Base-by-base conservation (phyloP, 441 rosid species). In the Gossypium gossypioides region DNA sequence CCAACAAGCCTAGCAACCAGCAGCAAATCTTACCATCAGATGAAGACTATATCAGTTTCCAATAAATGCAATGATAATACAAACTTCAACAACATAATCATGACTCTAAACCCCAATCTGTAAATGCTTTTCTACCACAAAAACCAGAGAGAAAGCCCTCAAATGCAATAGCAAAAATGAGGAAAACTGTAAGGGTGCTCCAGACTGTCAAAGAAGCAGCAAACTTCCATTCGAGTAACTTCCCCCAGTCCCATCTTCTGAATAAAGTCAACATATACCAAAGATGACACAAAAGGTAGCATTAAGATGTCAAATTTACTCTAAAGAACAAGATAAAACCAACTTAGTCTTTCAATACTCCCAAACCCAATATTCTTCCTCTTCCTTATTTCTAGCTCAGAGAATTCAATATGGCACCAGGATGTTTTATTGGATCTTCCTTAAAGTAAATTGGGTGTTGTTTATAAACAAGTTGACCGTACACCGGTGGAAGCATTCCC, bases 401-500 rank as follows among this genome's bases (percentile, higher is more conserved):
- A 70, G 27, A n/a, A 29, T 42, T 56, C 65, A 12, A 15, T 22
- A 48, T 4, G 24, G 15, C 5, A 51, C 48, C 48, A 25, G 24
- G 96, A 94, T 82, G 96, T 91, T 50, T 74, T 90, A 76, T 94
- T 97, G 2, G 95, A 91, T 24, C 85, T 94, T 65, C 75, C 88
- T 6, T 91, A 91, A 78, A 89, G 91, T 80, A 86, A 82, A 81
- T 63, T 94, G 42, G 98, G 97, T 54, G 90, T 93, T 83, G 81
- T 86, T 44, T 91, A 93, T 74, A 88, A 86, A 78, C 79, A 60
- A 58, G 32, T 57, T 46, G 93, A 93, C 78, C 96, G 96, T 65
- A 86, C 95, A 1, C 92, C 82, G 25, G 72, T 90, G 60, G 76
- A 90, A 65, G 89, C 97, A 3, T 90, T 91, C 84, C 97, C 96